phyloP scores from a whole-genome alignment of 2,329 filamentous ascomycete species.

The Ophiocordyceps australis region DNA sequence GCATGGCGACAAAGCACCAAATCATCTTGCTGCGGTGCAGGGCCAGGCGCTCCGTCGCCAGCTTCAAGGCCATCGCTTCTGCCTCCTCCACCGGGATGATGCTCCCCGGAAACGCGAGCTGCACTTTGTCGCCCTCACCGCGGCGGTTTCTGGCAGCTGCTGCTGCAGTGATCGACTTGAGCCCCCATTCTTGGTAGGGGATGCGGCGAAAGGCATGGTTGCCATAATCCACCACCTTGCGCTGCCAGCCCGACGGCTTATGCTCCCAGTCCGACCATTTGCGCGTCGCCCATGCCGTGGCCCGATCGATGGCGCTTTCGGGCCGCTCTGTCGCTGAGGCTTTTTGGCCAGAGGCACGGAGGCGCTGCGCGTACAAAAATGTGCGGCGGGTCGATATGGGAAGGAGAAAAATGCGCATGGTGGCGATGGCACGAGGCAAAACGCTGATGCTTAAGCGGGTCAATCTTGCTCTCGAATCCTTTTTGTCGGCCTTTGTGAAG shows the following conservation, averaged over 20 bases:
- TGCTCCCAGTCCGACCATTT: constrained; percentile 82
- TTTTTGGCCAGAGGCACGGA: constrained; percentile 37
- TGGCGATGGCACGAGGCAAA: constrained; percentile 4
- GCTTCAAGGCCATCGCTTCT: constrained; percentile 40
- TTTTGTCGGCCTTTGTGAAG: too few relatives aligned
- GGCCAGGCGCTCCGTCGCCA: constrained; percentile 66
- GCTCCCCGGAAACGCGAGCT: constrained; percentile 59
- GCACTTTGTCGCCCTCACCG: constrained; percentile 48
- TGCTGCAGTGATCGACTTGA: constrained; percentile 87
- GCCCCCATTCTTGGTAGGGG: constrained; percentile 91
- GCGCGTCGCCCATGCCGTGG: constrained; percentile 51
- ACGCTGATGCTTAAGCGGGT: not conserved
- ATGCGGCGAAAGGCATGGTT: constrained; percentile 75
- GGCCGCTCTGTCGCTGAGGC: constrained; percentile 24
- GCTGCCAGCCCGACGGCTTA: constrained; percentile 74
- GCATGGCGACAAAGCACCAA: constrained; percentile 70
- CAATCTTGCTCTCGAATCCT: not conserved
- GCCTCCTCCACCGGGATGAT: constrained; percentile 49
- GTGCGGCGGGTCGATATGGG: constrained; percentile 84
- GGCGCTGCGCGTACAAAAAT: constrained; percentile 77
- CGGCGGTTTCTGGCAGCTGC: constrained; percentile 47
- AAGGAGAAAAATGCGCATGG: constrained; percentile 85
- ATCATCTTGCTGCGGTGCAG: constrained; percentile 62
- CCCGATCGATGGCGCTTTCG: constrained; percentile 47
- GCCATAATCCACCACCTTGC: constrained; percentile 67